These are phyloP conservation scores for Trypanosoma mega DNA, from an alignment of 208 protist species.

Conservation along the genomic window DNA sequence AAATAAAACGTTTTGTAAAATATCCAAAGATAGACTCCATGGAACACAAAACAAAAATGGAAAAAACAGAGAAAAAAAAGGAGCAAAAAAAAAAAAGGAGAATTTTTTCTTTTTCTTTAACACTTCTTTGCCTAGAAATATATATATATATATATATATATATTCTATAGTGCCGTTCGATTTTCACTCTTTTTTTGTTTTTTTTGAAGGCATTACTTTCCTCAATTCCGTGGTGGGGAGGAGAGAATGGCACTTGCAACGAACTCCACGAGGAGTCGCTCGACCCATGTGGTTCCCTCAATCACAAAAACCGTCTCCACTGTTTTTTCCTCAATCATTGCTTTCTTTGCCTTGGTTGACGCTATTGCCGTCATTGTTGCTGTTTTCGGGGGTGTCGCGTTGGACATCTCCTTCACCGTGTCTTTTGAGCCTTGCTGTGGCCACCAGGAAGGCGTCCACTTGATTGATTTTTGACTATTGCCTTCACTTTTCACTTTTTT, in stretches of 20 bases:
- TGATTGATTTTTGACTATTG: background rate
- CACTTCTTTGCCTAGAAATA: background rate
- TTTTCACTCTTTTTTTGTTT: background rate
- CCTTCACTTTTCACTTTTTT: background rate
- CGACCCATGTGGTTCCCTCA: conserved; percentile 47
- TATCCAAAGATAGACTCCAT: background rate
- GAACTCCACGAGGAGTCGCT: conserved; percentile 44
- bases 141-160: background rate
- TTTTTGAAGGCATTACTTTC: background rate
- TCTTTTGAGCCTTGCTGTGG: background rate
- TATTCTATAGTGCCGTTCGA: background rate
- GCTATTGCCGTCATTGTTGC: background rate
- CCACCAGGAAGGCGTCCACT: background rate
- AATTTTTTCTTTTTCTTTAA: background rate
- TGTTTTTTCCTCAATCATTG: no score
- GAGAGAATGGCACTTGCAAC: conserved; percentile 30
- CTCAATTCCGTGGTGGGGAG: background rate
- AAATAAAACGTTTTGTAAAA: background rate
- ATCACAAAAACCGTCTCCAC: conserved; percentile 23
- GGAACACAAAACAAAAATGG: background rate
- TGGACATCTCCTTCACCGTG: background rate
- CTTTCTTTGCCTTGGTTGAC: background rate
- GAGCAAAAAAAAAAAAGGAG: background rate
- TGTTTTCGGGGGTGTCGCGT: background rate
- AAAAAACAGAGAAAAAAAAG: background rate